These are phyloP conservation scores for Rubroshorea leprosula DNA, from an alignment of 345 rosid species.

Conservation along the genomic window DNA sequence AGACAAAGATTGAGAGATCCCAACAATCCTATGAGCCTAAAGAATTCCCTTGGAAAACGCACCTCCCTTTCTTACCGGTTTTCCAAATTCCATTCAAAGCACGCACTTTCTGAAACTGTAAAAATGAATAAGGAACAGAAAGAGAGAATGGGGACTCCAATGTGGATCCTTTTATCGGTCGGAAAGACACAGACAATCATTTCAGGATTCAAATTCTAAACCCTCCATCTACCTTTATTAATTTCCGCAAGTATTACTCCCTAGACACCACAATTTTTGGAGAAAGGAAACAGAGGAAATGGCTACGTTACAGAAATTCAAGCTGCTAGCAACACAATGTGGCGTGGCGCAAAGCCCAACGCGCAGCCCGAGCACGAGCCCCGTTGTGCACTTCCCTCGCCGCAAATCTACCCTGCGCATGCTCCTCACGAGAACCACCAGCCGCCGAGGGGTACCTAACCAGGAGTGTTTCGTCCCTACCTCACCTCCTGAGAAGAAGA, in stretches of 20 bases:
- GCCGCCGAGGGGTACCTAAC: slow-evolving; percentile 25
- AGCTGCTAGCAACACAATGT: slow-evolving; percentile 78
- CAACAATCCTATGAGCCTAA: neutral
- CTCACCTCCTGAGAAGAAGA: slow-evolving; percentile 26
- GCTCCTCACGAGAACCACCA: slow-evolving; percentile 54
- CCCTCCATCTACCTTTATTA: slow-evolving; percentile 14
- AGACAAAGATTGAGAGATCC: neutral
- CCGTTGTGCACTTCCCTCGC: slow-evolving; percentile 57
- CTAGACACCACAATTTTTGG: neutral
- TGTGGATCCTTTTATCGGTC: slow-evolving; percentile 35
- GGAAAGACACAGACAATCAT: slow-evolving; percentile 11
- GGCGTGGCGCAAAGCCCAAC: slow-evolving; percentile 80
- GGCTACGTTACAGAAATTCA: slow-evolving; percentile 83
- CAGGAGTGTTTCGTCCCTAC: slow-evolving; percentile 12
- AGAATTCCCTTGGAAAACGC: slow-evolving; percentile 27
- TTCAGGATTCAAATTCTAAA: slow-evolving; percentile 14
- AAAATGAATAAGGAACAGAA: slow-evolving; percentile 15
- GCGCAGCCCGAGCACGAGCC: slow-evolving; percentile 74
- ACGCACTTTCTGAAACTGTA: slow-evolving; percentile 30
- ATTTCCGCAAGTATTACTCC: neutral
- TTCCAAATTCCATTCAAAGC: slow-evolving; percentile 50
- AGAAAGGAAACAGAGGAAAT: slow-evolving; percentile 17
- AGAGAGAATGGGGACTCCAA: slow-evolving; percentile 15
- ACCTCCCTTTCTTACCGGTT: neutral
- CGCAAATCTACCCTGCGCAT: slow-evolving; percentile 65